These are phyloP conservation scores for Starmerella stellata DNA, from an alignment of 805 yeast species.

Conservation along the genomic window DNA sequence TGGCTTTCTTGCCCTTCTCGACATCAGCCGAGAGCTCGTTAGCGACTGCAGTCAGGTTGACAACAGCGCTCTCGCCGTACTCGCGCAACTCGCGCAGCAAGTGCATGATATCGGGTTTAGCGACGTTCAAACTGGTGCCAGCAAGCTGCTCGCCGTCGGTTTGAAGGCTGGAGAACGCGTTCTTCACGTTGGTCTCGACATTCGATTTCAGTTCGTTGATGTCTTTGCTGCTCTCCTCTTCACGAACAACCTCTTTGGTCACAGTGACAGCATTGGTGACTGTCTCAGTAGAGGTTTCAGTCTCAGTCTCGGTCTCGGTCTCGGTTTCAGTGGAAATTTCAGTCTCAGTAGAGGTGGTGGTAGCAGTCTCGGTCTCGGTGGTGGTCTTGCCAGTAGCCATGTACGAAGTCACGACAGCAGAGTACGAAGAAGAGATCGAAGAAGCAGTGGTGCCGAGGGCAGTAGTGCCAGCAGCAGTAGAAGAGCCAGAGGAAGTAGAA, in stretches of 20 bases:
- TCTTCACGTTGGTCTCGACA: slow-evolving; percentile 4
- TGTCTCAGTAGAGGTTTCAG: background rate
- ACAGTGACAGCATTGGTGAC: background rate
- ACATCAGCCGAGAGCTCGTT: slow-evolving; percentile 15
- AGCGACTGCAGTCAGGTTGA: slow-evolving; percentile 8
- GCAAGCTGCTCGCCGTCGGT: slow-evolving; percentile 9
- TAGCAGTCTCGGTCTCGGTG: background rate
- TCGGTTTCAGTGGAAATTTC: slow-evolving; percentile 2
- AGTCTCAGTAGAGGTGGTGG: background rate
- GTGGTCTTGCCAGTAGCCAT: background rate
- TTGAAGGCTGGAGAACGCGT: slow-evolving; percentile 11
- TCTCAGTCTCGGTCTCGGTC: background rate
- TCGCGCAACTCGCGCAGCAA: slow-evolving; percentile 12
- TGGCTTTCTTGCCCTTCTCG: slow-evolving; percentile 2
- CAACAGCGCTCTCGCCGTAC: slow-evolving; percentile 13
- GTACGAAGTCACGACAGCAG: background rate
- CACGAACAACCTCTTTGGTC: background rate
- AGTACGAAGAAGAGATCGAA: background rate
- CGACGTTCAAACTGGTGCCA: slow-evolving; percentile 4
- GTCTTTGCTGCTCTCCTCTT: background rate
- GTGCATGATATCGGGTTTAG: slow-evolving; percentile 17
- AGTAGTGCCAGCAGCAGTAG: slow-evolving; percentile 1
- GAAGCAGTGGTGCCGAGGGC: slow-evolving; percentile 2
- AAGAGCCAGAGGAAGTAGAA: background rate
- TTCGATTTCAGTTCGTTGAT: slow-evolving; percentile 11